Evolutionary conservation across 1,284 basidiomycete genomes (phyloP).

Genomic region (Moniliophthora roreri): DNA sequence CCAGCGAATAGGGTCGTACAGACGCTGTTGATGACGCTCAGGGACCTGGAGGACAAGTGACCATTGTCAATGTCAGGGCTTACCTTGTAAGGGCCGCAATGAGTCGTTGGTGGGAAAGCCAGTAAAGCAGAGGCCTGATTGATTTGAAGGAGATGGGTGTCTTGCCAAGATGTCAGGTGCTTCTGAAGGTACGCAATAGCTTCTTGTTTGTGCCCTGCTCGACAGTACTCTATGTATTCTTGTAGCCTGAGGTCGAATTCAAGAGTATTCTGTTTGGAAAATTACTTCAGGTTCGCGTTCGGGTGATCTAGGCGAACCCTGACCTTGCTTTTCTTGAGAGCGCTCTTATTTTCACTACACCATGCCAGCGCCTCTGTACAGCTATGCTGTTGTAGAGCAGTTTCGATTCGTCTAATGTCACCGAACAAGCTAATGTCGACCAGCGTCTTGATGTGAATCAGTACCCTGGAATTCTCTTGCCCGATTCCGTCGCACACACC

Average conservation of each 20-base stretch:
- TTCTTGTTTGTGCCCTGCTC: slow-evolving; percentile 63
- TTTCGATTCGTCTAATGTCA: slow-evolving; percentile 85
- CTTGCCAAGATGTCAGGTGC: slow-evolving; percentile 82
- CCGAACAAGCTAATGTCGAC: slow-evolving; percentile 92
- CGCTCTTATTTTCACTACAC: slow-evolving; percentile 95
- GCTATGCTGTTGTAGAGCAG: slow-evolving; percentile 72
- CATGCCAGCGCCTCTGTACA: slow-evolving; percentile 89
- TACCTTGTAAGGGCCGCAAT: slow-evolving; percentile 73
- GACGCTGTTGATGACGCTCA: slow-evolving; percentile 47
- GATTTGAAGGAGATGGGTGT: slow-evolving; percentile 76
- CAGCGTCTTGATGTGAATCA: slow-evolving; percentile 51
- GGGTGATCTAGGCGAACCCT: slow-evolving; percentile 18
- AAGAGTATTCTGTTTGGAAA: slow-evolving; percentile 93
- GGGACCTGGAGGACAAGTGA: neutral
- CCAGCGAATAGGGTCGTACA: slow-evolving; percentile 86
- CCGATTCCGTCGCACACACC: slow-evolving; percentile 37
- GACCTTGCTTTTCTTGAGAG: slow-evolving; percentile 89
- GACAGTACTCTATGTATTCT: slow-evolving; percentile 91
- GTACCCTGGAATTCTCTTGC: slow-evolving; percentile 18
- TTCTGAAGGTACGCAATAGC: slow-evolving; percentile 88
- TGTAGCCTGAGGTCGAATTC: slow-evolving; percentile 96
- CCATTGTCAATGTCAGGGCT: neutral
- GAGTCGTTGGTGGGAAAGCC: slow-evolving; percentile 67
- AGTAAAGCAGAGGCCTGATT: slow-evolving; percentile 77
- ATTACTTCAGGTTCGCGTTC: too few relatives aligned